Base-by-base conservation (phyloP, 768 basidiomycete species). In the Boletus insuetus region DNA sequence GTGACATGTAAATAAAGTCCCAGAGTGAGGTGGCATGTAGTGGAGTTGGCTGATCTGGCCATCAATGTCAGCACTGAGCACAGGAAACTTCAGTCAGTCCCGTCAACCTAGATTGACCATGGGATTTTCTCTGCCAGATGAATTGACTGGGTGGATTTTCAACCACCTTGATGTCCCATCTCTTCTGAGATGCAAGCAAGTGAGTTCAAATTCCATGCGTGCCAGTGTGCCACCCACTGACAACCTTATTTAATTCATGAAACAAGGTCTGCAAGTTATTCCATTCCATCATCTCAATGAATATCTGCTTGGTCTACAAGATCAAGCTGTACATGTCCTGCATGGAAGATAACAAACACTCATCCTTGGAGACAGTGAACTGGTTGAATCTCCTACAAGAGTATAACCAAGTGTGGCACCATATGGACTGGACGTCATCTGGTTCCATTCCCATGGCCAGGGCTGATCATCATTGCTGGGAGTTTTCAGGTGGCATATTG, bases 401-500 rank as follows among this genome's bases (percentile, higher is more conserved):
- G 12, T 51, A 74, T 40, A 71, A 67, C 17, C 58, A 53, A 5
- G 64, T 56, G 20, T 75, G 74, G 74, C 56, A 66, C 45, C 14
- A 59, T 24, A 55, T 74, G 50, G 10, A 53, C 7, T 71, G 62
- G 57, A 16, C 64, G 2, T 54, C 60, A 3, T 51, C 20, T 17
- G 55, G 52, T 1, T 22, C 48, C 13, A 61, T 66, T 5, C 50
- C 59, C 8, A 59, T 63, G 51, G 43, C 59, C 8, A 59, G 63
- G 51, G 43, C 45, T 26, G 49, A 55, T 5, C 64, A 69, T 1
- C 34, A 55, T 19, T 56, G 58, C 20, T 75, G 74, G 74, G 73
- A 75, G 46, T 58, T 75, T 44, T 58, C 63, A 10, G 69, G 71
- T 43, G 74, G 73, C 46, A 60, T 75, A 16, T 75, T 24, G 69